A percentile compares a stretch with the other conserved stretches of the same genome.
These are phyloP conservation scores for Fusarium brevicatenulatum DNA, from an alignment of 2,329 filamentous ascomycete species.

Conservation along the genomic window DNA sequence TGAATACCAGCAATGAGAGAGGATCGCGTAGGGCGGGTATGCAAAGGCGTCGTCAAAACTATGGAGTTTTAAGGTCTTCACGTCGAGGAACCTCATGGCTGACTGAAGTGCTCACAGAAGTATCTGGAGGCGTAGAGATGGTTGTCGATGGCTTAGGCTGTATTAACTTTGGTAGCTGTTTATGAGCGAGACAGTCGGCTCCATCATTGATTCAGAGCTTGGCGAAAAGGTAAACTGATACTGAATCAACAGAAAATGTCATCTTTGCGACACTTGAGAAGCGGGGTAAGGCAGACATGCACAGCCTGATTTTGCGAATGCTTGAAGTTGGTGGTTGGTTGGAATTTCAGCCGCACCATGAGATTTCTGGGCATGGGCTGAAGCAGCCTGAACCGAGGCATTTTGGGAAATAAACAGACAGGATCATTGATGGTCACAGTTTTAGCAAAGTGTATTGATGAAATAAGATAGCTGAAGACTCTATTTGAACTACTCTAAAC, in stretches of 20 bases:
- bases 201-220: accelerated
- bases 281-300: background rate
- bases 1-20: background rate
- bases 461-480: background rate
- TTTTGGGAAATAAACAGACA: accelerated
- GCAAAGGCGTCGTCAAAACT: background rate
- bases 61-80: background rate
- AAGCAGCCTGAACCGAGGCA: background rate
- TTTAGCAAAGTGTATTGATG: background rate
- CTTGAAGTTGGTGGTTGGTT: background rate
- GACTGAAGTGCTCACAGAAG: accelerated
- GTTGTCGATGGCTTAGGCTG: background rate
- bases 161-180: background rate
- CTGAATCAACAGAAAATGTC: accelerated
- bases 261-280: background rate
- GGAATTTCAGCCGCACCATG: background rate
- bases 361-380: background rate
- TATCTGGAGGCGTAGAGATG: background rate
- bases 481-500: background rate
- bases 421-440: accelerated
- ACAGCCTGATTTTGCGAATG: background rate
- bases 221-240: accelerated
- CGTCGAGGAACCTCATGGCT: background rate
- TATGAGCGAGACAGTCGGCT: accelerated
- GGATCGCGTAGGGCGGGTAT: background rate